These are phyloP conservation scores for Emmonsiellopsis sp. DNA, from an alignment of 2,329 filamentous ascomycete species.

Conservation along the genomic window DNA sequence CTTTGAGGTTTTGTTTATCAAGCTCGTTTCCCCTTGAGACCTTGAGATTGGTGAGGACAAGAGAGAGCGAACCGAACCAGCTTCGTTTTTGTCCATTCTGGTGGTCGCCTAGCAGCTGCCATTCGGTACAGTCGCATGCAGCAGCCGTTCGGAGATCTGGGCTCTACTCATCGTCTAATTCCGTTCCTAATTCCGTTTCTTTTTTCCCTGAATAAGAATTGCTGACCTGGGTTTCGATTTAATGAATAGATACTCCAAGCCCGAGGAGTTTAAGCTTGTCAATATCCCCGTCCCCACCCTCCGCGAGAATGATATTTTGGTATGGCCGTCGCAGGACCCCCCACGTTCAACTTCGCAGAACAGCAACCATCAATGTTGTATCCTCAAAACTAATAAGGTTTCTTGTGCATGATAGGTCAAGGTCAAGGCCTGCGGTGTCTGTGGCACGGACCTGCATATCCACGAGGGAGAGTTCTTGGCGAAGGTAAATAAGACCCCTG, in stretches of 20 bases:
- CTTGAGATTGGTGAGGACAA: no score
- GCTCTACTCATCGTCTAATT: not conserved
- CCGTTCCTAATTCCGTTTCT: not conserved
- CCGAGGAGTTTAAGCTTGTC: slow-evolving; percentile 51
- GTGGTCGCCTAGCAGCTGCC: not conserved
- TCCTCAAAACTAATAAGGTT: not conserved
- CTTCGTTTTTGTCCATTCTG: not conserved
- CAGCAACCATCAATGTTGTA: not conserved
- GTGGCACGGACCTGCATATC: slow-evolving; percentile 44
- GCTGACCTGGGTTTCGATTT: not conserved
- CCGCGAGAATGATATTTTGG: slow-evolving; percentile 50
- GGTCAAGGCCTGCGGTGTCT: slow-evolving; percentile 59
- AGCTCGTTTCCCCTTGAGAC: no score
- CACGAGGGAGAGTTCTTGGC: slow-evolving; percentile 60
- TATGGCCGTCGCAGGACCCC: slow-evolving; percentile 16
- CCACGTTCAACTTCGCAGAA: not conserved
- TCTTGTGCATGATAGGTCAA: slow-evolving; percentile 39
- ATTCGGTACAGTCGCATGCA: not conserved
- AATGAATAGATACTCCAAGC: slow-evolving; percentile 47
- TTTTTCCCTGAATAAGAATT: not conserved
- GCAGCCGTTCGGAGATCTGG: no score
- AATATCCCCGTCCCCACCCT: slow-evolving; percentile 53
- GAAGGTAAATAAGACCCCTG: slow-evolving; percentile 27
- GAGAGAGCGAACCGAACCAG: no score
- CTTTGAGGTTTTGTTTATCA: not conserved